Evolutionary conservation across 768 basidiomycete genomes (phyloP).

Genomic region (Tricholoma flavovirens): DNA sequence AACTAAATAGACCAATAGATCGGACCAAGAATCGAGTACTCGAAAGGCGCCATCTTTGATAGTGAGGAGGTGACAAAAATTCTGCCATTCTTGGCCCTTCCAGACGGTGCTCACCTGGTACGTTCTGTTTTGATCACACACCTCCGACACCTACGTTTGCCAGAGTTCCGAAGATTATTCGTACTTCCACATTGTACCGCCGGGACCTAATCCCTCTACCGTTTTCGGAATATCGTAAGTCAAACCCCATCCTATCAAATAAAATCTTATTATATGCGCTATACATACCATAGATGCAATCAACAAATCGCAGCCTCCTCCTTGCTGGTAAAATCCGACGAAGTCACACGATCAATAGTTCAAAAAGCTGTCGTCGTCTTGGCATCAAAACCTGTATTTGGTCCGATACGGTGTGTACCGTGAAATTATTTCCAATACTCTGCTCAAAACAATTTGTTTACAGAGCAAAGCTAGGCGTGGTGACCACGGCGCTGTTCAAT

Average conservation of each 20-base stretch:
- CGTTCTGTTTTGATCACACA: constrained; percentile 20
- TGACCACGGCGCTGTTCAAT: constrained; percentile 86
- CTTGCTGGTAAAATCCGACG: constrained; percentile 70
- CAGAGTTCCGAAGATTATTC: constrained; percentile 92
- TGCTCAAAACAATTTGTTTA: not conserved
- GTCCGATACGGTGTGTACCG: constrained; percentile 70
- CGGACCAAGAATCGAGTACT: constrained; percentile 88
- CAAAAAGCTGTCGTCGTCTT: constrained; percentile 97
- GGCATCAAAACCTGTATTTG: constrained; percentile 86
- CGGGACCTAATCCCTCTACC: constrained; percentile 65
- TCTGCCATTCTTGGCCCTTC: constrained; percentile 92
- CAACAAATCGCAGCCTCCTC: constrained; percentile 84
- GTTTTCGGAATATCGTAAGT: constrained; percentile 91
- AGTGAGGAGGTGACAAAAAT: constrained; percentile 83
- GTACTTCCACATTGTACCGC: constrained; percentile 88
- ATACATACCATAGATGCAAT: constrained; percentile 60
- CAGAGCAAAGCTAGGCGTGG: constrained; percentile 90
- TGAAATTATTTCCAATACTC: not conserved
- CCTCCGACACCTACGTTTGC: constrained; percentile 4
- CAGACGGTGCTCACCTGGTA: constrained; percentile 95
- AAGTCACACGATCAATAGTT: constrained; percentile 92
- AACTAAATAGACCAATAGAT: constrained; percentile 43
- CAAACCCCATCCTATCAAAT: not conserved
- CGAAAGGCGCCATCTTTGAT: constrained; percentile 69
- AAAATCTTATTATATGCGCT: not conserved